These are phyloP conservation scores for Austroboletus eburneus DNA, from an alignment of 768 basidiomycete species.

Conservation along the genomic window DNA sequence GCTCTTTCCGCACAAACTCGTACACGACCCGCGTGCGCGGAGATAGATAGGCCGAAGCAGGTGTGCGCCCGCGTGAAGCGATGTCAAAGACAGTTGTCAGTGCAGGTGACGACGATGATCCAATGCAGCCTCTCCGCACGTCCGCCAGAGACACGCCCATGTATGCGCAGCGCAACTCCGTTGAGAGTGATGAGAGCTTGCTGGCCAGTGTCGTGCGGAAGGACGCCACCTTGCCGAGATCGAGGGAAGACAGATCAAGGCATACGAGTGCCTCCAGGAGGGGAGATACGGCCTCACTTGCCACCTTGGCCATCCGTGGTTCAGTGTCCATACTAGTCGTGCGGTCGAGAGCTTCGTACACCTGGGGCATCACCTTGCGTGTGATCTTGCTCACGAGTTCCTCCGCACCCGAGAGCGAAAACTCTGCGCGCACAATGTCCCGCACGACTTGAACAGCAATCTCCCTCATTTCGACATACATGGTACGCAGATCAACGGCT, in stretches of 20 bases:
- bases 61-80: slow-evolving; percentile 51
- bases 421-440: slow-evolving; percentile 11
- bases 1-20: slow-evolving; percentile 64
- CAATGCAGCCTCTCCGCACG: slow-evolving; percentile 12
- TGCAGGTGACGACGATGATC: slow-evolving; percentile 13
- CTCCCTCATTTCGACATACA: slow-evolving; percentile 61
- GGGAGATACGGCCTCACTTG: slow-evolving; percentile 53
- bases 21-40: slow-evolving; percentile 61
- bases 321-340: slow-evolving; percentile 70
- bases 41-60: slow-evolving; percentile 59
- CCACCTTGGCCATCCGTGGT: slow-evolving; percentile 68
- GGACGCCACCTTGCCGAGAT: slow-evolving; percentile 19
- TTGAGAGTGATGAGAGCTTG: slow-evolving; percentile 17
- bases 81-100: slow-evolving; percentile 38
- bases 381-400: slow-evolving; percentile 13
- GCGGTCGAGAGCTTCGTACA: slow-evolving; percentile 54
- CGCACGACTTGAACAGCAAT: slow-evolving; percentile 19
- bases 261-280: slow-evolving; percentile 49
- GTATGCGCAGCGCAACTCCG: slow-evolving; percentile 29
- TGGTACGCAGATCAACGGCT: slow-evolving; percentile 79
- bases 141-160: slow-evolving; percentile 21
- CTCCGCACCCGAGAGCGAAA: slow-evolving; percentile 9
- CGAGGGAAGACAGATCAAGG: slow-evolving; percentile 12
- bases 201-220: slow-evolving; percentile 20
- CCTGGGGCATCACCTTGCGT: slow-evolving; percentile 33